phyloP scores from a whole-genome alignment of 2,329 filamentous ascomycete species.

The Aspergillus transmontanensis region DNA sequence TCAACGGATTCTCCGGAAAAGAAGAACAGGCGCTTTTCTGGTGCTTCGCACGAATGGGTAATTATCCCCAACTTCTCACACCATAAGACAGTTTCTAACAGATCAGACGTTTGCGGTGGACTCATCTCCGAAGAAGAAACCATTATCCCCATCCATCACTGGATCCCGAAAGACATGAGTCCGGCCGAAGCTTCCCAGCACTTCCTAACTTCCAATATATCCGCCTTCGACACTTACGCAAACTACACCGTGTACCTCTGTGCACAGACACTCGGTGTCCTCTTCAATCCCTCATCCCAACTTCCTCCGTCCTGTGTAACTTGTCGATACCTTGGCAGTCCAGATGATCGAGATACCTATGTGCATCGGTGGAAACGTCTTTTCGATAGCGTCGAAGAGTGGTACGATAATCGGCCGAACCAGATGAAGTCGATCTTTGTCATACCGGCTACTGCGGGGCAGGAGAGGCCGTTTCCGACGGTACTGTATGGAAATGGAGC shows the following conservation, averaged over 20 bases:
- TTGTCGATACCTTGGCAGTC: conserved; percentile 20
- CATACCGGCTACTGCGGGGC: conserved; percentile 16
- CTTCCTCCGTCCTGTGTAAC: conserved; percentile 18
- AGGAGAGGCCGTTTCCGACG: conserved; percentile 26
- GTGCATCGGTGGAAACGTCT: conserved; percentile 42
- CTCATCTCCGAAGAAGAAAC: conserved; percentile 56
- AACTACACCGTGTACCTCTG: conserved; percentile 55
- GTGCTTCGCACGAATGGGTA: conserved; percentile 58
- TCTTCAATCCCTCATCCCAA: conserved; percentile 27
- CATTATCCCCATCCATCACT: conserved; percentile 51
- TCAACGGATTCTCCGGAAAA: conserved; percentile 55
- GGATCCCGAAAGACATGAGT: conserved; percentile 39
- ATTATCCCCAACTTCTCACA: conserved; percentile 6
- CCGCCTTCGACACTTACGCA: conserved; percentile 51
- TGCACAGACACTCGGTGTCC: conserved; percentile 48
- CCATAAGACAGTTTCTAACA: neutral
- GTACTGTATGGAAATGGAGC: conserved; percentile 31
- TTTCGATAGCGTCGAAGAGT: conserved; percentile 45
- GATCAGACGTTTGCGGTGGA: conserved; percentile 53
- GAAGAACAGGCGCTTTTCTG: conserved; percentile 57
- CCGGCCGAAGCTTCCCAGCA: conserved; percentile 24
- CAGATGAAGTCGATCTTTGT: conserved; percentile 33
- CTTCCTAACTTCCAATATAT: conserved; percentile 28
- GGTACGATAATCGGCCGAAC: conserved; percentile 39
- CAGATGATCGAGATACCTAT: conserved; percentile 22